phyloP scores from a whole-genome alignment of 2,329 filamentous ascomycete species.

The Lachnellula suecica region DNA sequence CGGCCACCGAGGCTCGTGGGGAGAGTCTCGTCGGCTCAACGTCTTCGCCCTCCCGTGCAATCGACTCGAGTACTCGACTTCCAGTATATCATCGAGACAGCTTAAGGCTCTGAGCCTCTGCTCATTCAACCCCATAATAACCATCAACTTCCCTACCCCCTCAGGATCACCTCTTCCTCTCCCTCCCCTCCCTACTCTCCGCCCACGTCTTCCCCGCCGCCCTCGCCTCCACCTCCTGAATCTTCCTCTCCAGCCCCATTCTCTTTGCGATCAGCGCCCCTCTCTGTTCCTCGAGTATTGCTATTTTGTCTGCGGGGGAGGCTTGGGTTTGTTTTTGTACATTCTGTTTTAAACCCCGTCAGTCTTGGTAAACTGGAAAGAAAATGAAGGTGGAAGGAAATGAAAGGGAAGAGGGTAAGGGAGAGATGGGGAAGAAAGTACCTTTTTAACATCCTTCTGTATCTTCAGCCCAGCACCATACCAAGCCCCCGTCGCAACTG shows the following conservation, averaged over 20 bases:
- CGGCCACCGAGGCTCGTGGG: no score
- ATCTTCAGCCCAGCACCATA: conserved; percentile 61
- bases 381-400: neutral
- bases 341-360: conserved; percentile 33
- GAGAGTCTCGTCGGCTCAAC: no score
- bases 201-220: conserved; percentile 38
- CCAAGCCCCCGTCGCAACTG: conserved; percentile 55
- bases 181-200: conserved; percentile 35
- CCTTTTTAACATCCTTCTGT: conserved; percentile 49
- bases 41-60: no score
- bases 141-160: no score
- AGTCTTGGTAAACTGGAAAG: neutral
- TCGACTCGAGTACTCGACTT: no score
- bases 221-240: conserved; percentile 47
- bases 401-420: neutral
- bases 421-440: conserved; percentile 26
- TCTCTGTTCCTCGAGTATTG: conserved; percentile 49
- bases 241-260: conserved; percentile 54
- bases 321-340: conserved; percentile 47
- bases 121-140: no score
- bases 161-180: conserved; percentile 26
- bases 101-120: no score
- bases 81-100: no score
- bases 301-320: conserved; percentile 52
- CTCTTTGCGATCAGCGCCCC: conserved; percentile 50